These are phyloP conservation scores for Byssoonygena ceratinophila DNA, from an alignment of 2,329 filamentous ascomycete species.

Conservation along the genomic window DNA sequence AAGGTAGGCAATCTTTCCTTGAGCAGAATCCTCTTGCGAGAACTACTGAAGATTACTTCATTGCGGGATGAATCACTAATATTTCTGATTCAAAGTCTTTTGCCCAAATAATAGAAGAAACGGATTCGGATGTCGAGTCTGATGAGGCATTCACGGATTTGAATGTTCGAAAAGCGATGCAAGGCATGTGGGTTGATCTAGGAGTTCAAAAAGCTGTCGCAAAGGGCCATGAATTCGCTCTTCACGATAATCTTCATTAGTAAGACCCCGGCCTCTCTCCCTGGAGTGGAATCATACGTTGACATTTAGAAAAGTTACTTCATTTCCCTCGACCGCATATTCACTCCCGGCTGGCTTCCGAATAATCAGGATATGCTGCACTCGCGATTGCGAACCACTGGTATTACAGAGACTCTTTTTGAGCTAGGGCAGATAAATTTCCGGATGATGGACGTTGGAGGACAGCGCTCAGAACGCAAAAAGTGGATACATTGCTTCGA, in stretches of 20 bases:
- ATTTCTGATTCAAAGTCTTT: constrained; percentile 48
- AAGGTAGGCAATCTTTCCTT: constrained; percentile 45
- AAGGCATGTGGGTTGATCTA: constrained; percentile 68
- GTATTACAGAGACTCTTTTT: constrained; percentile 91
- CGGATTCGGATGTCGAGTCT: constrained; percentile 65
- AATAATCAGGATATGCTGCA: constrained; percentile 91
- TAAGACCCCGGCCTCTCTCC: constrained; percentile 39
- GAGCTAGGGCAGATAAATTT: constrained; percentile 86
- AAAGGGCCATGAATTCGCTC: constrained; percentile 90
- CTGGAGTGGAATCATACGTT: background rate
- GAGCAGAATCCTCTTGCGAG: background rate
- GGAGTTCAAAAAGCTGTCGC: constrained; percentile 80
- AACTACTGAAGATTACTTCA: background rate
- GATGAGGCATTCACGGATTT: constrained; percentile 64
- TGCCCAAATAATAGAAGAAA: constrained; percentile 64
- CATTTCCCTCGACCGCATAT: constrained; percentile 62
- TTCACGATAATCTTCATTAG: constrained; percentile 94
- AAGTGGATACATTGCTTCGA: constrained; percentile 98
- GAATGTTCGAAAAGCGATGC: constrained; percentile 61
- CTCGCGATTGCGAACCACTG: constrained; percentile 80
- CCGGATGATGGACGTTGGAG: constrained; percentile 92
- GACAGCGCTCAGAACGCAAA: constrained; percentile 84
- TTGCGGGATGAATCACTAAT: background rate
- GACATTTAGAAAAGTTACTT: constrained; percentile 58
- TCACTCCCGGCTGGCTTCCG: constrained; percentile 68